A percentile compares a stretch with the other conserved stretches of the same genome.
Conservation (phyloP, 2,329 filamentous ascomycete genomes). For the Exophiala alcalophila region DNA sequence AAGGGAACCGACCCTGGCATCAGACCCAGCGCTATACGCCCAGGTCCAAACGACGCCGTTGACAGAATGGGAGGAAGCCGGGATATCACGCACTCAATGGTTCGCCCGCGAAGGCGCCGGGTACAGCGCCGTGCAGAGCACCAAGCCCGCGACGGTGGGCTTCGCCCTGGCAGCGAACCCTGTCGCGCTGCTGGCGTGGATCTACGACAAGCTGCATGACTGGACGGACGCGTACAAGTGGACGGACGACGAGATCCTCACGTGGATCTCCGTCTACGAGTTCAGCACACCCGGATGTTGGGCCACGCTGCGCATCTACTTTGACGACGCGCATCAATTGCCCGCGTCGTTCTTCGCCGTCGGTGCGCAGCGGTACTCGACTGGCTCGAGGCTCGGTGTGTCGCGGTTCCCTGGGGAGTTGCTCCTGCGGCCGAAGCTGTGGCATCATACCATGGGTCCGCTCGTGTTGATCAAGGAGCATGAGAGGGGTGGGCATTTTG, state of each 20-base stretch:
- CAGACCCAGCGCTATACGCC: slow-evolving; percentile 55
- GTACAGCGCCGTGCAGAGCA: slow-evolving; percentile 51
- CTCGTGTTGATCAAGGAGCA: slow-evolving; percentile 49
- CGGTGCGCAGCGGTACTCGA: neutral
- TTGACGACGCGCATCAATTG: slow-evolving; percentile 54
- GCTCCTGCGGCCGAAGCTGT: slow-evolving; percentile 47
- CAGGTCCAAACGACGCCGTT: slow-evolving; percentile 56
- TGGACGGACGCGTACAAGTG: slow-evolving; percentile 73
- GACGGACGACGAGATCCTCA: slow-evolving; percentile 72
- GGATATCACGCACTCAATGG: slow-evolving; percentile 53
- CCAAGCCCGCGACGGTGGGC: slow-evolving; percentile 69
- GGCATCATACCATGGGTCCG: slow-evolving; percentile 50
- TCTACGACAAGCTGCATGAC: slow-evolving; percentile 75
- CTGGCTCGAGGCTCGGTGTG: slow-evolving; percentile 50
- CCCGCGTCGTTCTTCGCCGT: neutral
- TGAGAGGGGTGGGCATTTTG: slow-evolving; percentile 52
- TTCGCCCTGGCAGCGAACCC: slow-evolving; percentile 68
- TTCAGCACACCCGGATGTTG: slow-evolving; percentile 67
- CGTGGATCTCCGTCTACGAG: slow-evolving; percentile 70
- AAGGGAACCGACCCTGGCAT: slow-evolving; percentile 48
- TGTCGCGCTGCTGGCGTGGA: slow-evolving; percentile 69
- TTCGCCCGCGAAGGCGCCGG: slow-evolving; percentile 42
- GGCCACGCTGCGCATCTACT: slow-evolving; percentile 67
- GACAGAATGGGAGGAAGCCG: slow-evolving; percentile 49
- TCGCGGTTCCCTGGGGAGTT: slow-evolving; percentile 53